Conservation (phyloP, 768 basidiomycete genomes). For the Tricholoma flavovirens region DNA sequence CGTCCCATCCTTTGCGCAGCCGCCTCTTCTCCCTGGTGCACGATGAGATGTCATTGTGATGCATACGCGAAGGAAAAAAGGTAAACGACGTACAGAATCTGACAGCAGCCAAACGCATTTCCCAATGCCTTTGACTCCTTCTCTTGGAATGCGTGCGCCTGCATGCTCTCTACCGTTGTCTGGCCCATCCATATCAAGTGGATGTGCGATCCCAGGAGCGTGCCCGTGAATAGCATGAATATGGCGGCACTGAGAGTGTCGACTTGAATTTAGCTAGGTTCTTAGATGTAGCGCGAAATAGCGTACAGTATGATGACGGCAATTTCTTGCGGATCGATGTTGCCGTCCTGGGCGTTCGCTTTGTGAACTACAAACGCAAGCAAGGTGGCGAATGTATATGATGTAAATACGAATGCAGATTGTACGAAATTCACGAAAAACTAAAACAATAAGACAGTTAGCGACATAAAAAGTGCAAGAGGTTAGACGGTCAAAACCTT, state of each 20-base stretch:
- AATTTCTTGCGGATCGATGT: constrained; percentile 62
- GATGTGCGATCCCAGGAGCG: constrained; percentile 55
- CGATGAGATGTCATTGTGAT: not conserved
- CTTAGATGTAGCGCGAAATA: not conserved
- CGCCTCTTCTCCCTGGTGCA: constrained; percentile 41
- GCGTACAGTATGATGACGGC: constrained; percentile 72
- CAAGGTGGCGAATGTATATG: constrained; percentile 60
- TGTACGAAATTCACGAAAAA: constrained; percentile 82
- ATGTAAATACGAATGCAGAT: constrained; percentile 53
- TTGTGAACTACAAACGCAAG: constrained; percentile 44
- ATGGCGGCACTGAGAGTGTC: constrained; percentile 50
- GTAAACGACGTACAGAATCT: constrained; percentile 41
- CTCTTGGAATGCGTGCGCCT: constrained; percentile 52
- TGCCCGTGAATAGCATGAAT: constrained; percentile 64
- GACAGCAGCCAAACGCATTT: constrained; percentile 48
- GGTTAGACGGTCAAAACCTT: constrained; percentile 41
- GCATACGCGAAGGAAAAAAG: not conserved
- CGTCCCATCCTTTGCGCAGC: constrained; percentile 53
- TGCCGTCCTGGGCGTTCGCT: constrained; percentile 14
- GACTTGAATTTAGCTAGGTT: not conserved
- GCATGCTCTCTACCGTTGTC: constrained; percentile 79
- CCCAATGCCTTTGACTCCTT: constrained; percentile 51
- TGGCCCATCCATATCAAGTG: constrained; percentile 55
- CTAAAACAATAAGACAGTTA: constrained; percentile 25
- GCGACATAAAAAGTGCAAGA: not conserved